Evolutionary conservation across 257 asterid genomes (phyloP).

Genomic region (Buddleja alternifolia): DNA sequence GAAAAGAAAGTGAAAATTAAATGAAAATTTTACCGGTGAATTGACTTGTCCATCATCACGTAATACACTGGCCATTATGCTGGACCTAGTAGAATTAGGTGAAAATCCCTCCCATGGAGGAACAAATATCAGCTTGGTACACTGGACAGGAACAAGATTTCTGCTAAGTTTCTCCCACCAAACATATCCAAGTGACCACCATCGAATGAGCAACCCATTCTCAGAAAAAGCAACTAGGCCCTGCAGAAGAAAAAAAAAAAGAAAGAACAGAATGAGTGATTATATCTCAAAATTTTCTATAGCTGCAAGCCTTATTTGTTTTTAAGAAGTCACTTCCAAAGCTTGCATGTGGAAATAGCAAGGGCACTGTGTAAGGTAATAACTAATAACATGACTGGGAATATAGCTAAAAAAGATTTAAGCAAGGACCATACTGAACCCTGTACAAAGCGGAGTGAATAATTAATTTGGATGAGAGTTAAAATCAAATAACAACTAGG

Average conservation of each 20-base stretch:
- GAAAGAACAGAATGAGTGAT: not conserved
- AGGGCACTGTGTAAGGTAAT: not conserved
- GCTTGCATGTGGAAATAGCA: not conserved
- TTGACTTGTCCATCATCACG: conserved; percentile 49
- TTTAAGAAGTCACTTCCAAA: not conserved
- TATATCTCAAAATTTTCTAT: not conserved
- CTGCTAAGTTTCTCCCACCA: conserved; percentile 99
- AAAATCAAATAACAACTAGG: not conserved
- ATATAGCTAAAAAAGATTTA: conserved; percentile 8
- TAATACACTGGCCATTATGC: conserved; percentile 69
- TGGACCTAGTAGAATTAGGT: conserved; percentile 79
- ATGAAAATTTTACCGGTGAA: conserved; percentile 58
- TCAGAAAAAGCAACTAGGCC: conserved; percentile 95
- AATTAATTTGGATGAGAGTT: not conserved
- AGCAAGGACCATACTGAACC: not conserved
- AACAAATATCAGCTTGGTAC: conserved; percentile 87
- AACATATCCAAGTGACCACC: conserved; percentile 96
- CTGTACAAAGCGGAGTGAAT: not conserved
- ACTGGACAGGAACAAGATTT: conserved; percentile 81
- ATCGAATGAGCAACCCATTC: conserved; percentile 85
- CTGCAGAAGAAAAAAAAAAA: conserved; percentile 45
- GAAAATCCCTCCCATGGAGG: conserved; percentile 98
- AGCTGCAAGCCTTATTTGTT: not conserved
- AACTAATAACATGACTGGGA: too few relatives aligned
- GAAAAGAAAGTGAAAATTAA: conserved; percentile 17